Percentiles rank a stretch among this genome's conserved stretches.
phyloP scores from a whole-genome alignment of 179 eudicot species.

The Carnegiea gigantea region DNA sequence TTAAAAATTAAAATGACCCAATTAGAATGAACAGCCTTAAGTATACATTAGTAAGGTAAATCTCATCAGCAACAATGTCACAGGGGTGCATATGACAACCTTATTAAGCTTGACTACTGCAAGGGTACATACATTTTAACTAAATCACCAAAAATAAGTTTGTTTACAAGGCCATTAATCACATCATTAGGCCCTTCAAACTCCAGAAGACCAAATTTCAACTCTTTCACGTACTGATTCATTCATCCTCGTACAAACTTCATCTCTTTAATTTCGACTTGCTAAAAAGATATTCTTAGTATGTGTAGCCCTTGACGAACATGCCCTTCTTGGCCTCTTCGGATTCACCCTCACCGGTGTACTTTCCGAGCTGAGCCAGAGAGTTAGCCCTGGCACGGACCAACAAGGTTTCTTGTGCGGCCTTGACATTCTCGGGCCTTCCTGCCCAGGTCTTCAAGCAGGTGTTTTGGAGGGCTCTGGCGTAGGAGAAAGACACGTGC shows the following conservation, averaged over 20 bases:
- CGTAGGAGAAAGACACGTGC: constrained; percentile 95
- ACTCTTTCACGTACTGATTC: constrained; percentile 1
- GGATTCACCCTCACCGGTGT: constrained; percentile 84
- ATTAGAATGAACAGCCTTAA: not conserved
- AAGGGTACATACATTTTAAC: constrained; percentile 23
- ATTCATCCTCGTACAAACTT: constrained; percentile 12
- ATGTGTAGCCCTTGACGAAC: constrained; percentile 85
- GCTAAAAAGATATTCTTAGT: constrained; percentile 34
- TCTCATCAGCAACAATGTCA: constrained; percentile 15
- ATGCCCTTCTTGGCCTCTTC: constrained; percentile 80
- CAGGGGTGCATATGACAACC: not conserved
- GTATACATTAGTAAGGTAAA: constrained; percentile 7
- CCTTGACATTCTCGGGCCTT: constrained; percentile 71
- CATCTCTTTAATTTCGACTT: constrained; percentile 13
- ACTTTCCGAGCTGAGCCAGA: constrained; percentile 84
- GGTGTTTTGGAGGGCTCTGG: constrained; percentile 92
- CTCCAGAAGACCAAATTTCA: constrained; percentile 8
- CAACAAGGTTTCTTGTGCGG: constrained; percentile 68
- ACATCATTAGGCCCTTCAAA: constrained; percentile 26
- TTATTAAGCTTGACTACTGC: constrained; percentile 23
- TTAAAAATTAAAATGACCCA: not conserved
- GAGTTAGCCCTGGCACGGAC: constrained; percentile 82
- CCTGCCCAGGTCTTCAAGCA: constrained; percentile 95
- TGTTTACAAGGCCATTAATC: constrained; percentile 28
- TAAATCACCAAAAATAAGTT: constrained; percentile 27